phyloP scores from a whole-genome alignment of 371 early-diverging fungal genomes.

The Mortierella sp. region DNA sequence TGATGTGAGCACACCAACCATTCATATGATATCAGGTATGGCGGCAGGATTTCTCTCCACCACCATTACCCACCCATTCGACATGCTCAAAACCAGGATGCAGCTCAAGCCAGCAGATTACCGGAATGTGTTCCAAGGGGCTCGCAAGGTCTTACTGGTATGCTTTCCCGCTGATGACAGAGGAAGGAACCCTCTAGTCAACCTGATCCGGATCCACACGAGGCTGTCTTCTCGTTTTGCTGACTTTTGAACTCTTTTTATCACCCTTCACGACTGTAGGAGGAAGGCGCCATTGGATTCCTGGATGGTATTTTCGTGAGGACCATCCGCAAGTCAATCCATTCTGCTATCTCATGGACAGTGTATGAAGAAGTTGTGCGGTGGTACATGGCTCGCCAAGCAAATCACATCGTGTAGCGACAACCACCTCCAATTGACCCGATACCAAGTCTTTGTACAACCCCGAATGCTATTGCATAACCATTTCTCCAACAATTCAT shows the following conservation, averaged over 20 bases:
- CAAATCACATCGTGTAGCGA: constrained; percentile 24
- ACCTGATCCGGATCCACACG: background rate
- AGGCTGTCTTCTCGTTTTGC: no score
- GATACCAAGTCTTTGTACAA: no score
- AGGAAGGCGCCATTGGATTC: constrained; percentile 80
- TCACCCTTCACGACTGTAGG: constrained; percentile 55
- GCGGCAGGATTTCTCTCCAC: constrained; percentile 82
- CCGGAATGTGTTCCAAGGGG: constrained; percentile 68
- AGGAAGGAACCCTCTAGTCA: background rate
- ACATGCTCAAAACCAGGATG: constrained; percentile 92
- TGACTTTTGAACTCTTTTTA: no score
- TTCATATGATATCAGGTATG: constrained; percentile 65
- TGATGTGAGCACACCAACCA: constrained; percentile 45
- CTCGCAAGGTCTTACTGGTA: constrained; percentile 73
- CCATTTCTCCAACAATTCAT: no score
- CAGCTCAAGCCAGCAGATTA: constrained; percentile 87
- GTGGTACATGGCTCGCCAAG: constrained; percentile 44
- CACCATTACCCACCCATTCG: constrained; percentile 92
- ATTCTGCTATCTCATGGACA: constrained; percentile 94
- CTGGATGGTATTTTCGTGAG: constrained; percentile 90
- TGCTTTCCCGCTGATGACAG: constrained; percentile 1
- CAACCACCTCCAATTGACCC: background rate
- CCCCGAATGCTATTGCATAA: no score
- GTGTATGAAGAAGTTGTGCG: constrained; percentile 88
- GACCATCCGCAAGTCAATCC: constrained; percentile 85